Percentiles rank a stretch among this genome's conserved stretches.
These are phyloP conservation scores for Rhodamnia rubescens DNA, from an alignment of 345 rosid genomes.

Conservation along the genomic window DNA sequence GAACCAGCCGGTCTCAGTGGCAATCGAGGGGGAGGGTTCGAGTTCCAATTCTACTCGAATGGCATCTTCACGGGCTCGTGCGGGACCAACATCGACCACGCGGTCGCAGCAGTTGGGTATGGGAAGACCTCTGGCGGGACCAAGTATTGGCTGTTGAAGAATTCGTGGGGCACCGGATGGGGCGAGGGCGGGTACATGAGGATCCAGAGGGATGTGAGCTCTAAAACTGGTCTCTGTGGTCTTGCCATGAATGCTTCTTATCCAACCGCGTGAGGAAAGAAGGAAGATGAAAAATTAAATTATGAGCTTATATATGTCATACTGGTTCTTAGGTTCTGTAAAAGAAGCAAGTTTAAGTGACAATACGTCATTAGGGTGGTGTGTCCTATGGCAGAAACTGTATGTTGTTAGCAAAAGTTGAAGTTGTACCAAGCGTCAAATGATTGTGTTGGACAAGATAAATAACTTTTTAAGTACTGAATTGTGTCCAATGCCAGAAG, in stretches of 20 bases:
- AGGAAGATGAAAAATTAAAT: background rate
- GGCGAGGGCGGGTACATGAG: slow-evolving; percentile 20
- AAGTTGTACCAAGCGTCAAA: background rate
- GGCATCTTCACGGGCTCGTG: slow-evolving; percentile 38
- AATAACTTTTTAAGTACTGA: background rate
- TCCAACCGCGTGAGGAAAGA: background rate
- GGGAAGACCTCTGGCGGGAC: slow-evolving; percentile 27
- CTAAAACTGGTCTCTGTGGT: slow-evolving; percentile 41
- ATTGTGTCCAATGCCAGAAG: background rate
- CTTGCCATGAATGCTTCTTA: slow-evolving; percentile 13
- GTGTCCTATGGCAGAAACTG: background rate
- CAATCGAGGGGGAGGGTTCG: slow-evolving; percentile 7
- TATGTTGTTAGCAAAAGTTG: background rate
- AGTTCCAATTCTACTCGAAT: slow-evolving; percentile 19
- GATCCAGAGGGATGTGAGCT: slow-evolving; percentile 20
- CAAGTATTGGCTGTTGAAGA: slow-evolving; percentile 4
- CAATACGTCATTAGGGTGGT: background rate
- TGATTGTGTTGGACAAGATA: background rate
- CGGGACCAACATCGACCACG: slow-evolving; percentile 26
- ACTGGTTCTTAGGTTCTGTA: background rate
- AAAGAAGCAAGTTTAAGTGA: background rate
- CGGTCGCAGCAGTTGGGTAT: slow-evolving; percentile 44
- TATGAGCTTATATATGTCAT: background rate
- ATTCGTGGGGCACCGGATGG: slow-evolving; percentile 3
- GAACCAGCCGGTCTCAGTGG: slow-evolving; percentile 41